phyloP scores from a whole-genome alignment of 139 green algal genomes.

The Picochlorum sp. region DNA sequence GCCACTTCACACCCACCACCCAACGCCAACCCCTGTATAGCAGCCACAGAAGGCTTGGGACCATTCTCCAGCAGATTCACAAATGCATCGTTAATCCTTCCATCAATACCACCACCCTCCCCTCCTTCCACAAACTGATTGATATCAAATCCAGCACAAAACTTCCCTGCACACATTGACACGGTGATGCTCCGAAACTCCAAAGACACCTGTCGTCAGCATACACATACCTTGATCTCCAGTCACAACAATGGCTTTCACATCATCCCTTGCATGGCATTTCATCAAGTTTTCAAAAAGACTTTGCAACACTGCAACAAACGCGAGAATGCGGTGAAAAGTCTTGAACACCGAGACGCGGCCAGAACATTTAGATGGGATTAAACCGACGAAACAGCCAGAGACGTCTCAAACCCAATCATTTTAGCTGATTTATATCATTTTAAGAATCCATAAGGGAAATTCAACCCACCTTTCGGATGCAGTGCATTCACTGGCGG shows the following conservation, averaged over 20 bases:
- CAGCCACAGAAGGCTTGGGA: constrained; percentile 86
- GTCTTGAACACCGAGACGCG: no score
- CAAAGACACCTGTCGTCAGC: neutral
- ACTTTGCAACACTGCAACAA: constrained; percentile 62
- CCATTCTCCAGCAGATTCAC: constrained; percentile 65
- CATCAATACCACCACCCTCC: constrained; percentile 55
- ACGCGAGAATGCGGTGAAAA: neutral
- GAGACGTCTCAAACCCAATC: no score
- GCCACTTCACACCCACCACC: constrained; percentile 90
- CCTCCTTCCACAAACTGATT: constrained; percentile 44
- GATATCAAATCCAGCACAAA: constrained; percentile 95
- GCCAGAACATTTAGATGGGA: no score
- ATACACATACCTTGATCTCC: constrained; percentile 35
- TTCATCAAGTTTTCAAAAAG: constrained; percentile 66
- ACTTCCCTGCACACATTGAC: constrained; percentile 40
- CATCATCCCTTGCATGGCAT: constrained; percentile 54
- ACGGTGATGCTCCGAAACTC: neutral
- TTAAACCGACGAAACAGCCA: no score
- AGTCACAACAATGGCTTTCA: constrained; percentile 87
- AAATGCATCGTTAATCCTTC: constrained; percentile 58
- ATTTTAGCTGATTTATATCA: neutral
- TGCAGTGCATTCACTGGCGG: constrained; percentile 94
- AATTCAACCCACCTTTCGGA: constrained; percentile 43
- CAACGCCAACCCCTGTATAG: constrained; percentile 73
- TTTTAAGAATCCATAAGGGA: neutral